These are phyloP conservation scores for Larix sibirica DNA, from an alignment of 83 land plant species.

Conservation along the genomic window DNA sequence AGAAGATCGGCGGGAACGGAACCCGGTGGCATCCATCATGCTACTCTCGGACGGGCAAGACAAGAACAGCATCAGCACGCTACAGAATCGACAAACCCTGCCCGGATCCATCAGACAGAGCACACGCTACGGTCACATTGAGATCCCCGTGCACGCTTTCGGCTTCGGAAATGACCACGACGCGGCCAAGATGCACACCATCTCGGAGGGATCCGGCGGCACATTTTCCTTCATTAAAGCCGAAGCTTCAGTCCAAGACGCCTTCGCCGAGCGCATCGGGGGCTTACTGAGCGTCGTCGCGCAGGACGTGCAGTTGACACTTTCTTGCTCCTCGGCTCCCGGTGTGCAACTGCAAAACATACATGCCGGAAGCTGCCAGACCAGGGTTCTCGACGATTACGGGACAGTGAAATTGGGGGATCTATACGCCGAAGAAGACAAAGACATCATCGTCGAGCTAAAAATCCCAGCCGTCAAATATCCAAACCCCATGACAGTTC, in stretches of 20 bases:
- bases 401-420: conserved; percentile 63
- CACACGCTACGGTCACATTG: conserved; percentile 39
- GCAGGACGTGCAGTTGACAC: conserved; percentile 67
- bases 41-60: conserved; percentile 83
- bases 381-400: conserved; percentile 22
- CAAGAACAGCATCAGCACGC: conserved; percentile 20
- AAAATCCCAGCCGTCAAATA: conserved; percentile 41
- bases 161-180: conserved; percentile 58
- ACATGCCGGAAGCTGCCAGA: conserved; percentile 48
- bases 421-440: conserved; percentile 82
- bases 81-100: conserved; percentile 13
- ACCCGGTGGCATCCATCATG: conserved; percentile 82
- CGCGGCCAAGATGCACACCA: conserved; percentile 37
- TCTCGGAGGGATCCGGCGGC: conserved; percentile 36
- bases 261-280: conserved; percentile 70
- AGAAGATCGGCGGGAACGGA: conserved; percentile 76
- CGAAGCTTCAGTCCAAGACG: conserved; percentile 40
- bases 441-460: conserved; percentile 76
- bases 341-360: conserved; percentile 46
- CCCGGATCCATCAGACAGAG: conserved; percentile 18
- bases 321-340: conserved; percentile 30
- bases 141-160: conserved; percentile 70
- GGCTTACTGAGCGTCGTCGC: conserved; percentile 80
- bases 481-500: conserved; percentile 22
- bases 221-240: conserved; percentile 33